Percentiles rank a stretch among this genome's conserved stretches.
phyloP scores from a whole-genome alignment of 2,329 filamentous ascomycete species.

The Xylaria sp. region DNA sequence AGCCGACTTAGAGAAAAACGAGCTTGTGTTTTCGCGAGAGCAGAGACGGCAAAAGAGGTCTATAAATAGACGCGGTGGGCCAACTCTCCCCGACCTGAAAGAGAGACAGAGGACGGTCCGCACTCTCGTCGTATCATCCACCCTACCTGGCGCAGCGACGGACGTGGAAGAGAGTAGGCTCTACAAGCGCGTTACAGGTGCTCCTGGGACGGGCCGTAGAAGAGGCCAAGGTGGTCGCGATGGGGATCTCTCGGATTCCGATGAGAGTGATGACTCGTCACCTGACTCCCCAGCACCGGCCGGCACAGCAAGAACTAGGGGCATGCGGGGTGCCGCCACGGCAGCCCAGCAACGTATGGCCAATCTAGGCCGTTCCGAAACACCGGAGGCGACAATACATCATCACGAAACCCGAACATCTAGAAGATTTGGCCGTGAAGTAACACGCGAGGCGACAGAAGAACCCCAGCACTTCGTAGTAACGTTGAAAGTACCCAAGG shows the following conservation, averaged over 20 bases:
- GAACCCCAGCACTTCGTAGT: conserved; percentile 77
- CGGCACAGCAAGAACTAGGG: conserved; percentile 86
- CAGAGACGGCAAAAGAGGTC: conserved; percentile 95
- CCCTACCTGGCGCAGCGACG: conserved; percentile 86
- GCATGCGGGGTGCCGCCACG: conserved; percentile 88
- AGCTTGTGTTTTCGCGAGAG: conserved; percentile 92
- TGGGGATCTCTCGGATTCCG: conserved; percentile 85
- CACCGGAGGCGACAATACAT: conserved; percentile 79
- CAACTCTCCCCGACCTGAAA: conserved; percentile 93
- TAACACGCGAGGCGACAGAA: conserved; percentile 81
- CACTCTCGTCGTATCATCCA: conserved; percentile 90
- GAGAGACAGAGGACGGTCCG: conserved; percentile 93
- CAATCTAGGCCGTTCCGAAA: conserved; percentile 84
- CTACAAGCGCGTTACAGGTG: conserved; percentile 78
- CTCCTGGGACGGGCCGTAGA: conserved; percentile 64
- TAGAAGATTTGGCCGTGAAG: conserved; percentile 67
- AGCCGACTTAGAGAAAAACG: conserved; percentile 86
- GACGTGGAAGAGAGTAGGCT: conserved; percentile 86
- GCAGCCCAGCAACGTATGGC: conserved; percentile 90
- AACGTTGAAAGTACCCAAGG: conserved; percentile 77
- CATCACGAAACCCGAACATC: conserved; percentile 80
- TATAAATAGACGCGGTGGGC: conserved; percentile 91
- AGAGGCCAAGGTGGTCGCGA: conserved; percentile 65
- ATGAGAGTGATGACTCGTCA: conserved; percentile 88
- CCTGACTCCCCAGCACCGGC: conserved; percentile 80